phyloP scores from a whole-genome alignment of 2,329 filamentous ascomycete species.

The Fusarium buxicola region DNA sequence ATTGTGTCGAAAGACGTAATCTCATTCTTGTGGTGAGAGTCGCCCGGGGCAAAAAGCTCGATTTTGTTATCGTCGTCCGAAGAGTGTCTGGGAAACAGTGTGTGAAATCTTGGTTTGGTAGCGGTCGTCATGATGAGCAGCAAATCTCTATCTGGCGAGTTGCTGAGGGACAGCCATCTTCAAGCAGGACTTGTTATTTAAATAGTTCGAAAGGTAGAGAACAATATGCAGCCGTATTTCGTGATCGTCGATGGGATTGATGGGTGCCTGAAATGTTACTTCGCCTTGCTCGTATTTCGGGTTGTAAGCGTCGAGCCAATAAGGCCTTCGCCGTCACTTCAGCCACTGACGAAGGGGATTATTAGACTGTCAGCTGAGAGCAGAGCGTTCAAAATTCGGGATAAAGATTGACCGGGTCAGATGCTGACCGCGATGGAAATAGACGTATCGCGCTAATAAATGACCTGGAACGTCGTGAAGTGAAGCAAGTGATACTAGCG shows the following conservation, averaged over 20 bases:
- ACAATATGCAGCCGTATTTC: not conserved
- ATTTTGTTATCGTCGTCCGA: slow-evolving; percentile 22
- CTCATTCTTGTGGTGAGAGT: not conserved
- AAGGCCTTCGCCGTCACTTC: not conserved
- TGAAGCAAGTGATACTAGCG: too few relatives aligned
- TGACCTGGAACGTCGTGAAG: too few relatives aligned
- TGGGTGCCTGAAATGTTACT: slow-evolving; percentile 21
- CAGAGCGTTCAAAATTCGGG: not conserved
- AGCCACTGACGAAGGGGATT: slow-evolving; percentile 15
- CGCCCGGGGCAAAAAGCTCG: slow-evolving; percentile 2
- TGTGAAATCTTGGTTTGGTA: not conserved
- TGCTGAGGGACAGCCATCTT: not conserved
- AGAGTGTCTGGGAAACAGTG: not conserved
- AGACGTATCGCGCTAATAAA: too few relatives aligned
- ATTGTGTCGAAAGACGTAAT: slow-evolving; percentile 34
- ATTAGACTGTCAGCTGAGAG: not conserved
- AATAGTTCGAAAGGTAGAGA: not conserved
- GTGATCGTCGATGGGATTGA: not conserved
- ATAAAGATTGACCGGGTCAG: not conserved
- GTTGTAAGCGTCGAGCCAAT: slow-evolving; percentile 19
- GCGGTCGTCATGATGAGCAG: slow-evolving; percentile 6
- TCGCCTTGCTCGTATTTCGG: slow-evolving; percentile 29
- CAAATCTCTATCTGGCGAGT: not conserved
- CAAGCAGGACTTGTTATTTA: not conserved
- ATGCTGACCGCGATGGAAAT: not conserved